Evolutionary conservation across 495 filamentous ascomycete genomes (phyloP).

Genomic region (Haplographium delicatum): DNA sequence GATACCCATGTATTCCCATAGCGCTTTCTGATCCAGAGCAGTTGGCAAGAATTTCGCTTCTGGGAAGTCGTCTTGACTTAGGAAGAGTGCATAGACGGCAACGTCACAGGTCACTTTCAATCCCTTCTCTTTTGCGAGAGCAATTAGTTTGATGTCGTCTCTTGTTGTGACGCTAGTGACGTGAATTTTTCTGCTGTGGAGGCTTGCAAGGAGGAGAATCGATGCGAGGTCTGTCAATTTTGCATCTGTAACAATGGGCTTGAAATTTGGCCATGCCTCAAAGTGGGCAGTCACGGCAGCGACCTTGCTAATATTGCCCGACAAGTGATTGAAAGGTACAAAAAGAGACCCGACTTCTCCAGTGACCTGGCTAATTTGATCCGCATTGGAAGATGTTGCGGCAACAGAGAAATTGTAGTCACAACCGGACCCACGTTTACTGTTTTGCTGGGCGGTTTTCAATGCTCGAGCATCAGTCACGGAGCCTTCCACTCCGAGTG

Average conservation of each 20-base stretch:
- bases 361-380: constrained; percentile 66
- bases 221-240: constrained; percentile 80
- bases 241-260: constrained; percentile 82
- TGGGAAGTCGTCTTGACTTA: constrained; percentile 70
- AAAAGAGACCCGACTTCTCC: constrained; percentile 78
- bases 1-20: constrained; percentile 71
- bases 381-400: constrained; percentile 70
- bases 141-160: constrained; percentile 77
- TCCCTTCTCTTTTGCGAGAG: constrained; percentile 76
- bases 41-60: constrained; percentile 64
- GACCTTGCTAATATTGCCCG: constrained; percentile 82
- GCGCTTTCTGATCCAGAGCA: constrained; percentile 63
- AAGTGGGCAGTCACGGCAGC: constrained; percentile 79
- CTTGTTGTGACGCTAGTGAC: constrained; percentile 77
- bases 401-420: constrained; percentile 86
- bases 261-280: constrained; percentile 71
- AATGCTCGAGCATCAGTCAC: constrained; percentile 68
- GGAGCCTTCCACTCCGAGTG: constrained; percentile 65
- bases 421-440: constrained; percentile 60
- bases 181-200: constrained; percentile 79
- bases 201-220: constrained; percentile 71
- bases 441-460: constrained; percentile 72
- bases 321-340: constrained; percentile 83
- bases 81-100: constrained; percentile 73
- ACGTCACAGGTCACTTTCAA: constrained; percentile 83